Conservation (phyloP, 1,284 basidiomycete species). For the Malassezia caprae region DNA sequence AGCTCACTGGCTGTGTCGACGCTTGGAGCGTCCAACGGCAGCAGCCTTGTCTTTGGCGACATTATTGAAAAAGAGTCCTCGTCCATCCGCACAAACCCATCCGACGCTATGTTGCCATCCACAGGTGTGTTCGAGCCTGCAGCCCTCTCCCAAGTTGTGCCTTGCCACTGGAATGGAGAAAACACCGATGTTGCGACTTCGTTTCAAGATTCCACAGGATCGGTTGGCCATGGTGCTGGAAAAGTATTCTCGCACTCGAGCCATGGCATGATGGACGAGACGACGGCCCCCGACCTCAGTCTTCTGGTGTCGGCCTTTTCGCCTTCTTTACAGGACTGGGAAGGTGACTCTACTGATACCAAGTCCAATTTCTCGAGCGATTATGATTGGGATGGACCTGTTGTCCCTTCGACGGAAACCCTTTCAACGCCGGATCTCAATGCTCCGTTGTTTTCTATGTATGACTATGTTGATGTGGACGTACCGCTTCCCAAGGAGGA, state of each 20-base stretch:
- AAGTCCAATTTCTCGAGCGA: neutral
- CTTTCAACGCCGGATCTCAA: neutral
- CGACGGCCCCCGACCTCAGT: neutral
- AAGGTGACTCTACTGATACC: neutral
- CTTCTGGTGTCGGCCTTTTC: neutral
- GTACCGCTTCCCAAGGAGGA: neutral
- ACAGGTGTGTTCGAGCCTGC: constrained; percentile 1
- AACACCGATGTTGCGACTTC: constrained; percentile 23
- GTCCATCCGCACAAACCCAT: constrained; percentile 16
- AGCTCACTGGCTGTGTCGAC: constrained; percentile 15
- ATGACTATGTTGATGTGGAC: constrained; percentile 10
- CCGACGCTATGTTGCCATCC: constrained; percentile 20
- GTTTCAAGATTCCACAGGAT: constrained; percentile 23
- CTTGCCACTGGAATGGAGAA: constrained; percentile 20
- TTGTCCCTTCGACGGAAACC: neutral
- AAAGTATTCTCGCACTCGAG: neutral
- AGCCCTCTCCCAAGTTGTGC: constrained; percentile 14
- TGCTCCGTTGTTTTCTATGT: neutral
- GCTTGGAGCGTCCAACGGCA: constrained; percentile 29
- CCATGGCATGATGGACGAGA: neutral
- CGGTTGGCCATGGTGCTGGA: constrained; percentile 1
- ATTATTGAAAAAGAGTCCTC: constrained; percentile 16
- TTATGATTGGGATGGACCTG: neutral
- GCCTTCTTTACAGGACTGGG: neutral
- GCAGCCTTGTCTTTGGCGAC: constrained; percentile 27